Evolutionary conservation across 768 basidiomycete species (phyloP).

Genomic region (Leccinum incarnatum): DNA sequence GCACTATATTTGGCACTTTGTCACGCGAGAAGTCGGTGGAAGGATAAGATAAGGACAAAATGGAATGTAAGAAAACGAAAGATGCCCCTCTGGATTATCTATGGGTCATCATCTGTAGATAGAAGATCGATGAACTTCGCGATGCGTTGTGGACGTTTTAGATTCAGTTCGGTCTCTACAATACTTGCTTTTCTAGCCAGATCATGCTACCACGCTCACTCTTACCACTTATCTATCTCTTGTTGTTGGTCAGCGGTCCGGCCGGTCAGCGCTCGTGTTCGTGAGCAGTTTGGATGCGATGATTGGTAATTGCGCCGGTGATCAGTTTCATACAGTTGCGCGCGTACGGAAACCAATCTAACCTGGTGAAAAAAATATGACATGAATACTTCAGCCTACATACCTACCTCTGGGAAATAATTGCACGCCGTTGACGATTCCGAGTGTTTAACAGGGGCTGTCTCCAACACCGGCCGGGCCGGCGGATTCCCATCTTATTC

Average conservation of each 20-base stretch:
- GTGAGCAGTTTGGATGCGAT: no score
- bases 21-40: slow-evolving; percentile 36
- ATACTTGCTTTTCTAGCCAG: not conserved
- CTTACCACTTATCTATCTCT: not conserved
- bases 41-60: slow-evolving; percentile 19
- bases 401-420: not conserved
- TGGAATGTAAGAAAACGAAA: not conserved
- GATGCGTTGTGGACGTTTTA: not conserved
- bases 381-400: no score
- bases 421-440: not conserved
- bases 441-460: not conserved
- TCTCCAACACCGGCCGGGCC: not conserved
- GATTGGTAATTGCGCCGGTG: no score
- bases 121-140: not conserved
- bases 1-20: slow-evolving; percentile 49
- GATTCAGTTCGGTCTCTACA: not conserved
- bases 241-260: not conserved
- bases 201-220: not conserved
- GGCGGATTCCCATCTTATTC: not conserved
- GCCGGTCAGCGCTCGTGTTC: not conserved
- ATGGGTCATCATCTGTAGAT: not conserved
- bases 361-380: no score
- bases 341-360: no score
- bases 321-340: no score
- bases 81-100: not conserved